Conservation (phyloP, 768 basidiomycete genomes). For the Boletus barrowsii region DNA sequence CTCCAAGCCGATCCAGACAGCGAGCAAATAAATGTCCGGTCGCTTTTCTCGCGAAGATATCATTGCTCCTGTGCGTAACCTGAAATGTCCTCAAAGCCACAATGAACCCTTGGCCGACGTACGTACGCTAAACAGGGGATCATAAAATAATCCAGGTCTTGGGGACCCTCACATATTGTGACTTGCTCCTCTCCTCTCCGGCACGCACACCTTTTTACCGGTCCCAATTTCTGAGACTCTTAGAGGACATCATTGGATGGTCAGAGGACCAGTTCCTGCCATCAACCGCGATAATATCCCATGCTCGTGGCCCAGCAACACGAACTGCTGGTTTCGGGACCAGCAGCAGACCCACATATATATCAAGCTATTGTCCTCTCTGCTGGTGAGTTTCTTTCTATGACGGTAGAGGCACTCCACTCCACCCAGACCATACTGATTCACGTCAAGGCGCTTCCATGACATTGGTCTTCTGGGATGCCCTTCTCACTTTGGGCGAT, state of each 20-base stretch:
- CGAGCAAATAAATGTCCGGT: not conserved
- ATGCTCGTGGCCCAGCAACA: conserved; percentile 1
- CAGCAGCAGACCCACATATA: not conserved
- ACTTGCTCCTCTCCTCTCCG: not conserved
- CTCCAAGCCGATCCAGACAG: not conserved
- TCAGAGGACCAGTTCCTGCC: not conserved
- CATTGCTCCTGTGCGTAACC: not conserved
- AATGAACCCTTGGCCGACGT: not conserved
- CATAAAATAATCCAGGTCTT: not conserved
- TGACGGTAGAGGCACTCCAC: not conserved
- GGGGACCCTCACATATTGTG: too few species aligned
- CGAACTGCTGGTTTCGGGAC: conserved; percentile 1
- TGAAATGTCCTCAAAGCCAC: not conserved
- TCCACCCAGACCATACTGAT: not conserved
- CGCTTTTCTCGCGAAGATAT: not conserved
- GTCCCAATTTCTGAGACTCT: not conserved
- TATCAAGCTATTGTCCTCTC: conserved; percentile 4
- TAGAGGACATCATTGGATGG: not conserved
- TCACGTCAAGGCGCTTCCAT: conserved; percentile 7
- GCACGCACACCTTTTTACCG: not conserved
- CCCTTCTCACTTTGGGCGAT: conserved; percentile 14
- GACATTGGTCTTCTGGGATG: conserved; percentile 13
- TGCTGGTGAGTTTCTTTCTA: conserved; percentile 8
- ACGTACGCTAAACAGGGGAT: not conserved
- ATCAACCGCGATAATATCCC: not conserved